phyloP scores from a whole-genome alignment of 2,329 filamentous ascomycete species.

The Colletotrichum destructivum region DNA sequence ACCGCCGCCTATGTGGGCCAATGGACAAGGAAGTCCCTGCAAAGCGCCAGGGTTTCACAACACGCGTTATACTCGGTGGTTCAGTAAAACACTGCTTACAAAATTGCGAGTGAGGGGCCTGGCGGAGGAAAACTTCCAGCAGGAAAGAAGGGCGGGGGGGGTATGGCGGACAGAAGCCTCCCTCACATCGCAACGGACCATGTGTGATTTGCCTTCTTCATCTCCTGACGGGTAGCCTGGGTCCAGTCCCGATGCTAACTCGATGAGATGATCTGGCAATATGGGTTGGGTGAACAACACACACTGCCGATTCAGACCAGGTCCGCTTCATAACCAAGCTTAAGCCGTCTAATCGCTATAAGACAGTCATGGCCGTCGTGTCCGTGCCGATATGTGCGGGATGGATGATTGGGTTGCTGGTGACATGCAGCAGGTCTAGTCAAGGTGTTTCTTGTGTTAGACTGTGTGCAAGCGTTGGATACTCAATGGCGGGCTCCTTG shows the following conservation, averaged over 20 bases:
- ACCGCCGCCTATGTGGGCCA: background rate
- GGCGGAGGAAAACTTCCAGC: slow-evolving; percentile 39
- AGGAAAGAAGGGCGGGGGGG: background rate
- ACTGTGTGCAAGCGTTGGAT: background rate
- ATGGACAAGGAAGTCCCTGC: slow-evolving; percentile 30
- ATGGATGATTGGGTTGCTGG: background rate
- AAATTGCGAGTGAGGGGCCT: slow-evolving; percentile 28
- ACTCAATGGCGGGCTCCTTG: too few species aligned
- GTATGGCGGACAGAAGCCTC: background rate
- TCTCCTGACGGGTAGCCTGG: background rate
- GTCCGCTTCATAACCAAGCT: background rate
- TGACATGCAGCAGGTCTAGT: background rate
- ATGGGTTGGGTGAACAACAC: background rate
- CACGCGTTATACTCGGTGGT: slow-evolving; percentile 14
- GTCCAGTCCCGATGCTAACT: background rate
- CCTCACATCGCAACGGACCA: background rate
- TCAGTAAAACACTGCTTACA: slow-evolving; percentile 8
- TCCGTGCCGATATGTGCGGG: background rate
- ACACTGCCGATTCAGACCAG: background rate
- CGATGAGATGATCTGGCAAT: background rate
- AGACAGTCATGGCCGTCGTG: background rate
- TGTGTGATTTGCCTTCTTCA: background rate
- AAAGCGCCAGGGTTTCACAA: slow-evolving; percentile 23
- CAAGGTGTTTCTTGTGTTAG: too few species aligned
- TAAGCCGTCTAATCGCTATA: too few species aligned